phyloP scores from a whole-genome alignment of 2,329 filamentous ascomycete species.

The Colletotrichum noveboracense region DNA sequence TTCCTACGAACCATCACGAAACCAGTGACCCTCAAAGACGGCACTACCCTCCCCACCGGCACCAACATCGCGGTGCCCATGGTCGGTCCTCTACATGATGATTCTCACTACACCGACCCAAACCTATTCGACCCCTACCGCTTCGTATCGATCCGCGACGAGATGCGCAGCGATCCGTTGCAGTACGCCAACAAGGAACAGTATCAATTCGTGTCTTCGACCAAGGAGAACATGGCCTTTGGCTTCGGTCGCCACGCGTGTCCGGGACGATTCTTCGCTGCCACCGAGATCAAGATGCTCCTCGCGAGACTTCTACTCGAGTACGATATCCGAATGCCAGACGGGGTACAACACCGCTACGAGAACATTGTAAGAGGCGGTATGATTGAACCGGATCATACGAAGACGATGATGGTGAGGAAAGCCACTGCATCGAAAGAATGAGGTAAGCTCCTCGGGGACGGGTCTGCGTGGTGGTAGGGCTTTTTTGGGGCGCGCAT shows the following conservation, averaged over 20 bases:
- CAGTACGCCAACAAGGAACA: not conserved
- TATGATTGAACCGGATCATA: not conserved
- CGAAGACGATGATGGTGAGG: not conserved
- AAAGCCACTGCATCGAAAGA: not conserved
- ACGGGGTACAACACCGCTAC: not conserved
- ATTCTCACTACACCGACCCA: conserved; percentile 35
- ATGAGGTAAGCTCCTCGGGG: not conserved
- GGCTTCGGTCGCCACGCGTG: conserved; percentile 43
- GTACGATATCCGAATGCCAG: conserved; percentile 36
- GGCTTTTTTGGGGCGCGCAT: not conserved
- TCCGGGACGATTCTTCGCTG: conserved; percentile 49
- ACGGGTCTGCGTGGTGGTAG: not conserved
- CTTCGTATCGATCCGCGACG: not conserved
- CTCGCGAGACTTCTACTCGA: conserved; percentile 43
- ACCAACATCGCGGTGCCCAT: conserved; percentile 46
- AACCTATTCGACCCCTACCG: conserved; percentile 21
- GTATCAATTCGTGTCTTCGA: conserved; percentile 44
- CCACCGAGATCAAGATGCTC: conserved; percentile 49
- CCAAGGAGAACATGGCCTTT: conserved; percentile 38
- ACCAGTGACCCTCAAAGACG: conserved; percentile 57
- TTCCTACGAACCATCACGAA: conserved; percentile 56
- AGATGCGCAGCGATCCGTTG: not conserved
- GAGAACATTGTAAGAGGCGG: not conserved
- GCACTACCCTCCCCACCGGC: conserved; percentile 50
- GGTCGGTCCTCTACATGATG: conserved; percentile 40